These are phyloP conservation scores for Parasitella parasitica DNA, from an alignment of 371 early-diverging fungal genomes.

Conservation along the genomic window DNA sequence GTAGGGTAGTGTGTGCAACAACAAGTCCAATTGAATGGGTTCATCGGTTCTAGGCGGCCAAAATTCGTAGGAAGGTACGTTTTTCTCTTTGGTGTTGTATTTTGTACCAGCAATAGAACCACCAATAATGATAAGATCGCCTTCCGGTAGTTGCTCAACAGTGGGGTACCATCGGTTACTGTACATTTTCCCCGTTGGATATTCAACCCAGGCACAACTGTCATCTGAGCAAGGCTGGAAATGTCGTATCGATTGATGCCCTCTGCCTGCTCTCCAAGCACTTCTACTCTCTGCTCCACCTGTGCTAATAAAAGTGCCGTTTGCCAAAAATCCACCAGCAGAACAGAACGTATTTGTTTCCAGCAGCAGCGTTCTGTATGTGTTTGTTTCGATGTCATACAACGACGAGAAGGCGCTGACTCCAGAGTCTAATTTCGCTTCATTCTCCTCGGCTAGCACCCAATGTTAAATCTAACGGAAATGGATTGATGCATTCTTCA, in stretches of 20 bases:
- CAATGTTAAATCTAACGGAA: too few relatives aligned
- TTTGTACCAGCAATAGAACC: slow-evolving; percentile 53
- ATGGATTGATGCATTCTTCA: too few relatives aligned
- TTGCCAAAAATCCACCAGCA: slow-evolving; percentile 57
- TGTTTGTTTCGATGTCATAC: slow-evolving; percentile 51
- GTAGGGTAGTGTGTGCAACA: slow-evolving; percentile 59
- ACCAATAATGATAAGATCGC: slow-evolving; percentile 55
- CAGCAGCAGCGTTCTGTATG: slow-evolving; percentile 43
- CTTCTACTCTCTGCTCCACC: slow-evolving; percentile 57
- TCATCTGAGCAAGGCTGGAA: slow-evolving; percentile 48
- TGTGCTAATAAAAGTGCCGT: slow-evolving; percentile 60
- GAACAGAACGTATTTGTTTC: slow-evolving; percentile 67
- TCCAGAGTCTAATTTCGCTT: slow-evolving; percentile 49
- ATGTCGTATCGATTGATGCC: slow-evolving; percentile 58
- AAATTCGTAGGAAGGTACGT: slow-evolving; percentile 48
- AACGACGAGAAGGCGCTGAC: slow-evolving; percentile 52
- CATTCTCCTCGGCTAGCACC: slow-evolving; percentile 52
- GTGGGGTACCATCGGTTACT: slow-evolving; percentile 63
- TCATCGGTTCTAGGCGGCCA: slow-evolving; percentile 43
- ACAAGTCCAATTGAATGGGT: slow-evolving; percentile 34
- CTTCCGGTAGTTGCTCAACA: slow-evolving; percentile 59
- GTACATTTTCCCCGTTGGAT: slow-evolving; percentile 33
- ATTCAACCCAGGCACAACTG: slow-evolving; percentile 48
- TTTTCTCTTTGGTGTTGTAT: slow-evolving; percentile 50
- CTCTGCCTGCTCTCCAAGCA: slow-evolving; percentile 43